Conservation (phyloP, 345 rosid genomes). For the Noccaea bulbosa region DNA sequence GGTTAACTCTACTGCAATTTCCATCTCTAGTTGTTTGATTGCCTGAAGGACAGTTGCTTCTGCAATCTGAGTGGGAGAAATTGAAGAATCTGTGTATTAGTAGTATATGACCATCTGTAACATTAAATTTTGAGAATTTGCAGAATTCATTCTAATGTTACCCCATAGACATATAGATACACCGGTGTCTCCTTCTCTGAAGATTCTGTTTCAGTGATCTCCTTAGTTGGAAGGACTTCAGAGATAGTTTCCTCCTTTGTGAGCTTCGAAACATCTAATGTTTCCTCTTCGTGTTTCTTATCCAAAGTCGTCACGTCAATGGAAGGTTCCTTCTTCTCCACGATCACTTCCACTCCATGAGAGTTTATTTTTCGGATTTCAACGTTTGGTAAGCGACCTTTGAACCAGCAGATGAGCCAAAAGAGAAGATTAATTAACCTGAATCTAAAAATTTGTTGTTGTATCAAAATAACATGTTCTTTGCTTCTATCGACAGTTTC, state of each 20-base stretch:
- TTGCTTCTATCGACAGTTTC: background rate
- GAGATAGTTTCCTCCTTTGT: constrained; percentile 40
- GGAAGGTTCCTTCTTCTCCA: constrained; percentile 41
- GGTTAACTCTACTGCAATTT: constrained; percentile 54
- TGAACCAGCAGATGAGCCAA: constrained; percentile 33
- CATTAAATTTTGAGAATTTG: background rate
- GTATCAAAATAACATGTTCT: background rate
- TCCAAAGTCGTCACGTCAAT: constrained; percentile 28
- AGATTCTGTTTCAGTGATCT: constrained; percentile 43
- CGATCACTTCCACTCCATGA: constrained; percentile 44
- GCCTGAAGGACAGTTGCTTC: constrained; percentile 72
- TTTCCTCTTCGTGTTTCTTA: constrained; percentile 43
- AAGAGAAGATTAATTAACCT: constrained; percentile 20
- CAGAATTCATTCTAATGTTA: constrained; percentile 40
- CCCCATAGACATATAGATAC: constrained; percentile 73
- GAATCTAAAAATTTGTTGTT: constrained; percentile 1
- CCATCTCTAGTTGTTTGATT: constrained; percentile 68
- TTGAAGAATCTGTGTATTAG: background rate
- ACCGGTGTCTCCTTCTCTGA: constrained; percentile 43
- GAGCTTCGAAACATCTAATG: constrained; percentile 43
- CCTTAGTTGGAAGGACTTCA: constrained; percentile 42
- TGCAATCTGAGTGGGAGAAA: constrained; percentile 53
- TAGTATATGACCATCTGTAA: background rate
- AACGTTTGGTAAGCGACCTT: constrained; percentile 67
- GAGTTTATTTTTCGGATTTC: constrained; percentile 68